Evolutionary conservation across 176 grass and related monocot genomes (phyloP).

Genomic region (Chloris gayana): DNA sequence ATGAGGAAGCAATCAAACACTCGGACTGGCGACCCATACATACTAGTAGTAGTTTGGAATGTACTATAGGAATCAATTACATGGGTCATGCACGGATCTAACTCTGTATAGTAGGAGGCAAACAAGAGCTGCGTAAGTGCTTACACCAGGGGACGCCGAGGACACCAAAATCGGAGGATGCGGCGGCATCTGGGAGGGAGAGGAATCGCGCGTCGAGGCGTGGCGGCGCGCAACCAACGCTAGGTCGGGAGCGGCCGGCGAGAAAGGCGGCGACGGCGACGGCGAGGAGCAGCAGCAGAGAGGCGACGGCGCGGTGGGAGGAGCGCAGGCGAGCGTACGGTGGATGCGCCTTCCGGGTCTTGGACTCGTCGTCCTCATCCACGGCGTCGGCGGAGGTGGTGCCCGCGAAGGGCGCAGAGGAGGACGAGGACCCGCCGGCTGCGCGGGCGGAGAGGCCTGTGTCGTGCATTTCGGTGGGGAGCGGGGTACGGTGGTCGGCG

Average conservation of each 20-base stretch:
- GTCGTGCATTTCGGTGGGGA: slow-evolving; percentile 30
- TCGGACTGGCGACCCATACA: not conserved
- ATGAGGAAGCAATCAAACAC: slow-evolving; percentile 4
- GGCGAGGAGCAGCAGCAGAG: slow-evolving; percentile 55
- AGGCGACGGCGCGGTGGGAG: slow-evolving; percentile 38
- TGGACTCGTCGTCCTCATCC: slow-evolving; percentile 49
- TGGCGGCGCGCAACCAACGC: slow-evolving; percentile 32
- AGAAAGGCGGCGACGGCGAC: slow-evolving; percentile 46
- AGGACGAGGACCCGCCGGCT: slow-evolving; percentile 21
- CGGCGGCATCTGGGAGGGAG: slow-evolving; percentile 42
- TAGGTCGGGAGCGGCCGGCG: slow-evolving; percentile 40
- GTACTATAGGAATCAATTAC: not conserved
- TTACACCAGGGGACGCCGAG: slow-evolving; percentile 97
- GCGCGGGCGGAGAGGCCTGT: slow-evolving; percentile 50
- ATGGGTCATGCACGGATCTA: slow-evolving; percentile 14
- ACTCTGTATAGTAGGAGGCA: not conserved
- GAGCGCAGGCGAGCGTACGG: slow-evolving; percentile 46
- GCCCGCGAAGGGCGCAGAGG: slow-evolving; percentile 28
- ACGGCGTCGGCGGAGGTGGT: slow-evolving; percentile 9
- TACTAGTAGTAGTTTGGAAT: not conserved
- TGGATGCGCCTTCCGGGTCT: slow-evolving; percentile 61
- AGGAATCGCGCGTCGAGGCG: slow-evolving; percentile 55
- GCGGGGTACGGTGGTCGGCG: not conserved
- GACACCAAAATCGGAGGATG: slow-evolving; percentile 80
- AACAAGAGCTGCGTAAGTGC: slow-evolving; percentile 17